phyloP scores from a whole-genome alignment of 768 basidiomycete species.

The Rhizopogon sp. region DNA sequence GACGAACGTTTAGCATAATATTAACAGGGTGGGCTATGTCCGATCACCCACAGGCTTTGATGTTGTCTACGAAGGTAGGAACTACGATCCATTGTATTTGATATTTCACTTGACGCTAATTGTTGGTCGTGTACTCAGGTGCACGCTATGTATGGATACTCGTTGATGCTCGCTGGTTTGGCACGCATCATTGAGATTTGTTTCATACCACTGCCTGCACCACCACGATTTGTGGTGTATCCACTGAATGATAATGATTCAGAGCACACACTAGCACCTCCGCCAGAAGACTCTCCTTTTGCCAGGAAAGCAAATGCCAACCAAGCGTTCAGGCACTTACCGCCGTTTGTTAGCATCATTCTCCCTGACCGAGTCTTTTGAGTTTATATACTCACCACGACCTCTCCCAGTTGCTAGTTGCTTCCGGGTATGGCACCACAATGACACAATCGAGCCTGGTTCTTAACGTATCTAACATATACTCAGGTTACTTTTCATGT shows the following conservation, averaged over 20 bases:
- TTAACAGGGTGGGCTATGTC: constrained; percentile 95
- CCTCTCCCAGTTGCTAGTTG: constrained; percentile 52
- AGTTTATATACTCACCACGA: constrained; percentile 1
- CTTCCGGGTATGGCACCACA: constrained; percentile 52
- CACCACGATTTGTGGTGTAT: constrained; percentile 16
- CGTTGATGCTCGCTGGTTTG: constrained; percentile 79
- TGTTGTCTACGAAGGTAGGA: constrained; percentile 74
- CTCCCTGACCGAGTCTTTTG: neutral
- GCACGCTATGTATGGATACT: constrained; percentile 79
- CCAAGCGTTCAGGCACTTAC: constrained; percentile 77
- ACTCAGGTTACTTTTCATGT: constrained; percentile 80
- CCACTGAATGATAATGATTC: constrained; percentile 48
- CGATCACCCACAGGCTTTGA: constrained; percentile 78
- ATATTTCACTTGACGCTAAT: neutral
- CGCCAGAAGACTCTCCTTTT: constrained; percentile 12
- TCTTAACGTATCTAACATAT: neutral
- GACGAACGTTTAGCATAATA: constrained; percentile 54
- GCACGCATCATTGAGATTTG: constrained; percentile 81
- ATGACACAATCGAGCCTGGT: neutral
- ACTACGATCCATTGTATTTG: no score
- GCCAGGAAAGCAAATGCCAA: constrained; percentile 31
- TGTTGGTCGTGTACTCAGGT: constrained; percentile 40
- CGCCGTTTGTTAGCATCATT: constrained; percentile 70
- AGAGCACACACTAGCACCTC: constrained; percentile 60
- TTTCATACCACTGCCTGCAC: constrained; percentile 48